Conservation (phyloP, 2,329 filamentous ascomycete genomes). For the Periglandula ipomoeae region DNA sequence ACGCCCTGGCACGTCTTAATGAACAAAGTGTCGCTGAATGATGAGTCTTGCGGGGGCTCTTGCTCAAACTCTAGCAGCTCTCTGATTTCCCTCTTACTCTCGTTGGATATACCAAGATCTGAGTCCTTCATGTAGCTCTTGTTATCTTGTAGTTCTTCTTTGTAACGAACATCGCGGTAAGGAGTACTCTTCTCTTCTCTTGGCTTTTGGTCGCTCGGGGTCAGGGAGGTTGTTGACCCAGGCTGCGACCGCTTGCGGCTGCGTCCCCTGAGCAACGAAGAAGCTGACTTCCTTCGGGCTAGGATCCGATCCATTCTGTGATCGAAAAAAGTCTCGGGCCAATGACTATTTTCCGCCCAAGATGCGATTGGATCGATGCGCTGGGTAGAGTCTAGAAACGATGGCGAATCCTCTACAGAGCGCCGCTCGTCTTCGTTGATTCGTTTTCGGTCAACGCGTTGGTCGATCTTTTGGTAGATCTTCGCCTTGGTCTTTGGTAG, state of each 20-base stretch:
- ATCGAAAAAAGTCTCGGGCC: background rate
- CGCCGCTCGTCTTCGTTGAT: background rate
- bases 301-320: background rate
- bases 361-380: background rate
- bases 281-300: background rate
- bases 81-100: background rate
- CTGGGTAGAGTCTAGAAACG: background rate
- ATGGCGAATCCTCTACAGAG: background rate
- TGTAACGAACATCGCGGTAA: background rate
- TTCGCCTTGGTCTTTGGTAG: background rate
- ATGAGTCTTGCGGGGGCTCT: background rate
- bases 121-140: background rate
- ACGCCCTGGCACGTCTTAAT: background rate
- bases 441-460: no score
- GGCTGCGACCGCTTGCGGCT: background rate
- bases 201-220: constrained; percentile 1
- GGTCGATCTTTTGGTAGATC: background rate
- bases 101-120: background rate
- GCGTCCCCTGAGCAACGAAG: background rate
- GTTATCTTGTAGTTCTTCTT: background rate
- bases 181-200: background rate
- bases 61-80: background rate
- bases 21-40: background rate
- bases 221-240: constrained; percentile 1
- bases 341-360: background rate